A percentile compares a stretch with the other conserved stretches of the same genome.
These are phyloP conservation scores for Pseudogymnoascus sp. DNA, from an alignment of 2,329 filamentous ascomycete species.

Conservation along the genomic window DNA sequence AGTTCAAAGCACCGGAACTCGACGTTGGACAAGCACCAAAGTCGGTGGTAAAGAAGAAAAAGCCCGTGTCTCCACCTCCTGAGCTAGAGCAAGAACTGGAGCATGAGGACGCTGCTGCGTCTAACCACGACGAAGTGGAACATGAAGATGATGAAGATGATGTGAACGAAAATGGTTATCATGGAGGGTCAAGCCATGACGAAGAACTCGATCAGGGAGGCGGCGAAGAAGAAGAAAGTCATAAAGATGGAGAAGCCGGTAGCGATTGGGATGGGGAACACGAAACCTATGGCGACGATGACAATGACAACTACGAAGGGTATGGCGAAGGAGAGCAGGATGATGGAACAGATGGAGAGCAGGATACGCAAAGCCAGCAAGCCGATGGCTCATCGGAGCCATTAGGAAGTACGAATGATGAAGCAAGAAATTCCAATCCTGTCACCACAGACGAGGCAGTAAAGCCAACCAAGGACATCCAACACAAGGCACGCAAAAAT, in stretches of 20 bases:
- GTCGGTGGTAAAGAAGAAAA: constrained; percentile 14
- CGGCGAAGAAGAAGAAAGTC: neutral
- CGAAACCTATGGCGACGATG: constrained; percentile 10
- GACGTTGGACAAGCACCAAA: constrained; percentile 11
- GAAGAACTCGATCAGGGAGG: neutral
- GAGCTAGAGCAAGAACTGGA: constrained; percentile 14
- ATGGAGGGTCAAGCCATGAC: neutral
- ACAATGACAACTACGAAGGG: constrained; percentile 9
- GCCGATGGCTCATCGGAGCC: neutral
- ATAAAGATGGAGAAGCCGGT: neutral
- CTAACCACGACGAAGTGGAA: neutral
- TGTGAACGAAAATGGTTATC: neutral
- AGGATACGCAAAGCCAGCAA: constrained; percentile 6
- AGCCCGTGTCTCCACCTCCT: constrained; percentile 14
- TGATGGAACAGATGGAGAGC: constrained; percentile 10
- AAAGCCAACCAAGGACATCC: neutral
- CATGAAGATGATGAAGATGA: neutral
- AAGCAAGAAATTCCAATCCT: constrained; percentile 8
- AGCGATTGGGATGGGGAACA: constrained; percentile 10
- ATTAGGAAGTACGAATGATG: constrained; percentile 1
- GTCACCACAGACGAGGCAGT: neutral
- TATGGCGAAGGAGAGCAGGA: constrained; percentile 9
- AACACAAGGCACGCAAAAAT: neutral
- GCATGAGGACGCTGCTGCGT: neutral
- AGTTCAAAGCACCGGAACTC: neutral